Evolutionary conservation across 495 filamentous ascomycete species (phyloP).

Genomic region (Daldinia decipiens): DNA sequence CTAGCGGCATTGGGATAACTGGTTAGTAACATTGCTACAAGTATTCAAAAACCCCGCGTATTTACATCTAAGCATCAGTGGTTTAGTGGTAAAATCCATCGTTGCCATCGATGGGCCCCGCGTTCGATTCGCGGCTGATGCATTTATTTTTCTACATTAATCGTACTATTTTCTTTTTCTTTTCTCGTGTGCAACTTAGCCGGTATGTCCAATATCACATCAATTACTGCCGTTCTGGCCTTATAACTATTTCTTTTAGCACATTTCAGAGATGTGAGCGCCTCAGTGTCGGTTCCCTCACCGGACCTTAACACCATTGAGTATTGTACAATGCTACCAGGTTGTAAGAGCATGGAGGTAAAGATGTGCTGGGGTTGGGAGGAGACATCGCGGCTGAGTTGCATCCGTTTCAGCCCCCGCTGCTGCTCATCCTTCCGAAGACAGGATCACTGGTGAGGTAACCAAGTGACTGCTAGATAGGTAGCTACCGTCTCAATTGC

Average conservation of each 20-base stretch:
- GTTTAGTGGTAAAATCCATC: constrained; percentile 66
- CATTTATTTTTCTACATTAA: constrained; percentile 40
- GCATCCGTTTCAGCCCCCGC: constrained; percentile 5
- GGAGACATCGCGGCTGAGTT: constrained; percentile 4
- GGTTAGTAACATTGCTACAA: not conserved
- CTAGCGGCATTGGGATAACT: not conserved
- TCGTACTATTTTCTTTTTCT: too few relatives aligned
- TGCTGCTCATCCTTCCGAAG: not conserved
- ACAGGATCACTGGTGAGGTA: not conserved
- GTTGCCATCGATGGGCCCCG: constrained; percentile 65
- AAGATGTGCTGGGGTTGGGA: not conserved
- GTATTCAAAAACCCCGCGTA: not conserved
- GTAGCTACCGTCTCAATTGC: too few relatives aligned
- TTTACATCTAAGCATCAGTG: constrained; percentile 49
- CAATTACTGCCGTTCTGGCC: not conserved
- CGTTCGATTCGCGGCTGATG: constrained; percentile 63
- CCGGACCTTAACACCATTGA: not conserved
- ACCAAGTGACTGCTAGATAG: not conserved
- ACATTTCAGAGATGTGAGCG: not conserved
- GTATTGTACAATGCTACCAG: not conserved
- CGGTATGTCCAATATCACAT: not conserved
- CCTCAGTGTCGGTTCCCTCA: not conserved
- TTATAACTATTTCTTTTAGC: not conserved
- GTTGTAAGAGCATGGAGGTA: not conserved
- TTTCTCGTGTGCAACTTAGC: not conserved